Conservation (phyloP, 768 basidiomycete species). For the Rhizopogon salebrosus region DNA sequence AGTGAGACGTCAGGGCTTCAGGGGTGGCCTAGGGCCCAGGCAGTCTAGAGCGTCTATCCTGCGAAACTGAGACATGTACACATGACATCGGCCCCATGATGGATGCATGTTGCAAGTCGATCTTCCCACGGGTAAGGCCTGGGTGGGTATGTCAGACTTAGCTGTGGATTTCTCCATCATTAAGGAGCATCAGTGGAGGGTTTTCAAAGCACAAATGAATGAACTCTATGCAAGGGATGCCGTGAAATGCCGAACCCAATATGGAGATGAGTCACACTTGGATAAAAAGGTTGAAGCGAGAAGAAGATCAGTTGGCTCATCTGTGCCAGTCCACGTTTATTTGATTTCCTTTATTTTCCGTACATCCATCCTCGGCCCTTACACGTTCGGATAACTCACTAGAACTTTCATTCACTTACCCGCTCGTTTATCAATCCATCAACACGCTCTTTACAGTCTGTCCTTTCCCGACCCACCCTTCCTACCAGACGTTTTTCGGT, state of each 20-base stretch:
- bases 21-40: too few species aligned
- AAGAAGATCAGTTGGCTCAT: background rate
- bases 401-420: constrained; percentile 3
- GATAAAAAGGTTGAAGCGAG: background rate
- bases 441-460: constrained; percentile 3
- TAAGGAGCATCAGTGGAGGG: too few species aligned
- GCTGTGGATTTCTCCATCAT: too few species aligned
- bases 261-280: background rate
- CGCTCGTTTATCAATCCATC: constrained; percentile 1
- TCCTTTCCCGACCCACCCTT: constrained; percentile 7
- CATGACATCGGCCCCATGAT: too few species aligned
- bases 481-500: constrained; percentile 12
- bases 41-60: too few species aligned
- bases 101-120: too few species aligned
- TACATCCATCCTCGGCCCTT: background rate
- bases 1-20: too few species aligned
- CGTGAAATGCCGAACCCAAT: background rate
- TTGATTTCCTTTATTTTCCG: background rate
- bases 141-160: too few species aligned
- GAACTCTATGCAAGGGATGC: too few species aligned
- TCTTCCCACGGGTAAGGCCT: too few species aligned
- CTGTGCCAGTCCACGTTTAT: background rate
- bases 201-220: too few species aligned
- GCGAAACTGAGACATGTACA: too few species aligned
- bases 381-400: background rate